Conservation (phyloP, 306 rosid genomes). For the Rubus parviflorus region DNA sequence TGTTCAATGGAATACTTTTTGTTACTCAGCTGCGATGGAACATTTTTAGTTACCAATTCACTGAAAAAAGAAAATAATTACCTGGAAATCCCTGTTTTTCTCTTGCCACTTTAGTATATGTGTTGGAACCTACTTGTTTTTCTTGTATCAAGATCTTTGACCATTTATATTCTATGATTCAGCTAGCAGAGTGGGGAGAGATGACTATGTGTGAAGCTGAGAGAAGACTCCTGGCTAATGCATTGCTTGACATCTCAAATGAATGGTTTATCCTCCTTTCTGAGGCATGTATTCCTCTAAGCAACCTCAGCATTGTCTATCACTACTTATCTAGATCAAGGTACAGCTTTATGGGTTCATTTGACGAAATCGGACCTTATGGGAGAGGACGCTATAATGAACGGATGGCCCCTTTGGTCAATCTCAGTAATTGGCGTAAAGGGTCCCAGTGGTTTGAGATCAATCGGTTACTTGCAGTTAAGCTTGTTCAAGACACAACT, state of each 20-base stretch:
- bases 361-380: slow-evolving; percentile 85
- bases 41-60: not conserved
- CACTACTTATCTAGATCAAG: slow-evolving; percentile 71
- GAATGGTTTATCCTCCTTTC: slow-evolving; percentile 96
- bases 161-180: slow-evolving; percentile 17
- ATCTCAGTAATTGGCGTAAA: slow-evolving; percentile 84
- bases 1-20: slow-evolving; percentile 14
- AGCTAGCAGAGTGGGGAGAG: slow-evolving; percentile 96
- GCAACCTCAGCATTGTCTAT: slow-evolving; percentile 69
- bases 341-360: slow-evolving; percentile 83
- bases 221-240: slow-evolving; percentile 92
- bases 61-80: not conserved
- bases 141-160: not conserved
- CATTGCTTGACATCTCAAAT: slow-evolving; percentile 88
- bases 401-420: slow-evolving; percentile 82
- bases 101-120: slow-evolving; percentile 1
- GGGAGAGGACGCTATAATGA: slow-evolving; percentile 89
- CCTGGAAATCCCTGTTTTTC: not conserved
- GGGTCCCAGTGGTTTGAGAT: slow-evolving; percentile 98
- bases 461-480: slow-evolving; percentile 65
- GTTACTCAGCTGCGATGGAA: not conserved
- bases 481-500: slow-evolving; percentile 59
- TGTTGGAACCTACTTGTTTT: not conserved
- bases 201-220: slow-evolving; percentile 98
- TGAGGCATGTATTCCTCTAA: slow-evolving; percentile 93